Evolutionary conservation across 83 land plant species (phyloP), one percentile per base, ranked within the genome.

Genomic region (Diphasiastrum complanatum): DNA sequence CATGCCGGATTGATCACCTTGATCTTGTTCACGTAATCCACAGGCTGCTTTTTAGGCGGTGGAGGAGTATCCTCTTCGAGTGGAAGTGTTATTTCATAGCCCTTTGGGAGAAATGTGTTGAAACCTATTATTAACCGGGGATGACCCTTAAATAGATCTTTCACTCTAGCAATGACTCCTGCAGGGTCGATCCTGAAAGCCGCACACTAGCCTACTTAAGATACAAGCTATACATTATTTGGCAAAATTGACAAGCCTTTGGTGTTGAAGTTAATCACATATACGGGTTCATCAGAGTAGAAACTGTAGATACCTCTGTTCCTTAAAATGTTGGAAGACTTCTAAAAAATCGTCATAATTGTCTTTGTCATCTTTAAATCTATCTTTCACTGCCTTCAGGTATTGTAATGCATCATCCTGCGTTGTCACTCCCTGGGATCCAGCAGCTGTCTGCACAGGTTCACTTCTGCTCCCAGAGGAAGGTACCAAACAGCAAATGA

Each of bases 21-120:
- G 63, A 93, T 93, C 72, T 93, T 93, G 86, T 81, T 89, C 20
- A 93, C 96, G 76, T 82, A 93, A 59, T 93, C 96, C 67, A 89
- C 92, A 28, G 95, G 89, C 6, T 56, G 79, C 75, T 87, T 86
- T 76, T 83, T 85, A 27, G 32, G 53, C 30, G 70, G 60, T 5
- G 71, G 45, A n/a, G n/a, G n/a, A n/a, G n/a, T n/a, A 27, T 72
- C 82, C 63, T 81, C 91, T 62, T 89, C 91, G 8, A 43, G 61
- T 0, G 97, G 83, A 4, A 93, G 77, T 2, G 78, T 85, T 48
- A 93, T 93, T 57, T 85, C 85, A 72, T 78, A 89, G 33, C 96
- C 96, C 63, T 78, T 78, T 12, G 98, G 98, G 56, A 93, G 72
- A 61, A 93, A 93, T 16, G 91, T 77, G 66, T 89, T 93, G 68